Base-by-base conservation (phyloP, 208 protist genomes). In the Acanthamoeba sp. region DNA sequence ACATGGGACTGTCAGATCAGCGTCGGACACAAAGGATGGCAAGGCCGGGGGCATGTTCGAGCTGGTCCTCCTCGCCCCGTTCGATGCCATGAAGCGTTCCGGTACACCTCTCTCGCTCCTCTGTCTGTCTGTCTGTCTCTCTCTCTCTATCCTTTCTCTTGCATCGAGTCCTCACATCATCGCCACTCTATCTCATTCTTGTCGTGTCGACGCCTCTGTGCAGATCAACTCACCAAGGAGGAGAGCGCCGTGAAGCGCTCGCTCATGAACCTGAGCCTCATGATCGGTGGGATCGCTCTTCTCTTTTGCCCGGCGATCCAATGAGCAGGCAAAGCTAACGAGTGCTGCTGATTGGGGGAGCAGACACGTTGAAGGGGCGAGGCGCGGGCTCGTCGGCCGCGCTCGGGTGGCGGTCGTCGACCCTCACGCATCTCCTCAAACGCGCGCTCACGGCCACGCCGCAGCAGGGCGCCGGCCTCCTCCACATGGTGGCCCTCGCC, bases 21-120 rank as follows among this genome's bases (percentile, higher is more conserved):
- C 71, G 36, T 40, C 71, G 32, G 20, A n/a, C n/a, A n/a, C 71
- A 2, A 48, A 7, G 71, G 71, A 50, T 20, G 71, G 48, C 6
- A 80, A 80, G 71, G 71, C 71, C 12, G 34, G 40, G 12, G 32
- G 71, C 40, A 80, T 80, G 71, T 80, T 80, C 71, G 71, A 80
- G 36, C 71, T 80, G 18, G 40, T 80, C 22, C 34, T 80, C 22
- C 71, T 80, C 2, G 71, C 71, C n/a, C 71, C 71, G 5, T 80
- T 80, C 40, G 71, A 80, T 18, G 71, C 71, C 36, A 45, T 24
- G 22, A 80, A 80, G 40, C 71, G 40, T 18, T 38, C 32, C 24
- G 71, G 71, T 80, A 80, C 52, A 52, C 45, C 18, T 22, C 18
- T 22, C 18, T 59, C 59, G 6, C 59, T 34, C 59, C 3, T 22